Base-by-base conservation (phyloP, 768 basidiomycete species). In the Sarcodon aspratus region DNA sequence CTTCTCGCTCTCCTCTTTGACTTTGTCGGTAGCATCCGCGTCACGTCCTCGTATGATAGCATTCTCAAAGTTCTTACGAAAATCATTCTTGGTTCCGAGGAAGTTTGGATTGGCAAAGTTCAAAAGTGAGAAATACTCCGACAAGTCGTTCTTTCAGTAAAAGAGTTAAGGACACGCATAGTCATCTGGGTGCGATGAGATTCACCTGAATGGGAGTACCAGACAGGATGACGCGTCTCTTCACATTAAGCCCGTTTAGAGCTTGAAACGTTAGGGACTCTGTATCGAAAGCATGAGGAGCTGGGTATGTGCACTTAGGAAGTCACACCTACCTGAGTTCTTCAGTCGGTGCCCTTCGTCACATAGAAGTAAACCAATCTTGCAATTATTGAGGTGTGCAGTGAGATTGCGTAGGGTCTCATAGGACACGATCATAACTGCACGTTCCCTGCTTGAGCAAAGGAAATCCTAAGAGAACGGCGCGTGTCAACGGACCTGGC, bases 351-450 rank as follows among this genome's bases (percentile, higher is more conserved):
- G 95, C 4, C 95, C 95, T 69, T 99, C 95, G 58, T 99, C 95
- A 53, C 92, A 95, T 32, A 99, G 77, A n/a, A 99, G 67, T 12
- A 99, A 66, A 2, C 96, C 96, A 44, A 99, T 87, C 46, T 72
- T 80, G 54, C 87, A 90, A 49, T 75, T 78, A 3, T 81, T 80
- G 9, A 98, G 72, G 58, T 94, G 79, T 0, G 66, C 79, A 7
- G 82, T 75, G 10, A 97, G 69, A 4, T 84, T 84, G 15, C 95
- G 80, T 46, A 99, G 74, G 0, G 91, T 95, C 63, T 99, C 95
- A 55, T 99, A 99, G 0, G 96, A 98, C 6, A 96, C 93, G 54
- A 99, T 97, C 88, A 99, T 91, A 42, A 98, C 95, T 94, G 52
- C 0, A 27, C 9, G 12, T 2, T 1, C 32, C 44, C 33, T 38